Evolutionary conservation across 345 rosid genomes (phyloP).

Genomic region (Eucalyptus tenuipes): DNA sequence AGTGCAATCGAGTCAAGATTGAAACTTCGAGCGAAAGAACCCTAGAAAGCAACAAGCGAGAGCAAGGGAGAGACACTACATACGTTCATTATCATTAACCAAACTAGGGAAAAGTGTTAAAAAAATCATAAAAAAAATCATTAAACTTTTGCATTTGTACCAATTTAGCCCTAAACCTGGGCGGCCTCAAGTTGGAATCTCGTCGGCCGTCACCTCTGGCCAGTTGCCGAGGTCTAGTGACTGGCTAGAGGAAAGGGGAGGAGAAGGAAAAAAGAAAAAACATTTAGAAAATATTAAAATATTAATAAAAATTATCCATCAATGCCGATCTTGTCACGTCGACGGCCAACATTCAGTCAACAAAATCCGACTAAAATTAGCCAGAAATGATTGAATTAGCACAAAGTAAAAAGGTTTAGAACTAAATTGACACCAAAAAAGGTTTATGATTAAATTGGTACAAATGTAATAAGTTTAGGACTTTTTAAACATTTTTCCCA

Average conservation of each 20-base stretch:
- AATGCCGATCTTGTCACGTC: accelerated
- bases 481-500: too few relatives aligned
- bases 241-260: too few relatives aligned
- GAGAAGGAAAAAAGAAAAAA: too few relatives aligned
- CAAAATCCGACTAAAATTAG: too few relatives aligned
- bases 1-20: not conserved
- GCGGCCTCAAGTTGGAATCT: too few relatives aligned
- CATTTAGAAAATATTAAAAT: too few relatives aligned
- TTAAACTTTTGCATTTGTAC: too few relatives aligned
- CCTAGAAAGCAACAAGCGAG: not conserved
- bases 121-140: too few relatives aligned
- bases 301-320: too few relatives aligned
- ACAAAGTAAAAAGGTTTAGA: too few relatives aligned
- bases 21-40: not conserved
- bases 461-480: accelerated
- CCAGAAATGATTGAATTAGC: accelerated
- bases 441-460: accelerated
- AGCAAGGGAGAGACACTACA: not conserved
- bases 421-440: too few relatives aligned
- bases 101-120: not conserved
- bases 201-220: accelerated
- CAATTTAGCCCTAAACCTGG: accelerated
- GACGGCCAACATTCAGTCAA: accelerated
- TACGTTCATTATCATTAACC: not conserved
- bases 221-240: accelerated